A percentile compares a stretch with the other conserved stretches of the same genome.
Conservation (phyloP, 139 green algal genomes). For the Tetraselmis striata region DNA sequence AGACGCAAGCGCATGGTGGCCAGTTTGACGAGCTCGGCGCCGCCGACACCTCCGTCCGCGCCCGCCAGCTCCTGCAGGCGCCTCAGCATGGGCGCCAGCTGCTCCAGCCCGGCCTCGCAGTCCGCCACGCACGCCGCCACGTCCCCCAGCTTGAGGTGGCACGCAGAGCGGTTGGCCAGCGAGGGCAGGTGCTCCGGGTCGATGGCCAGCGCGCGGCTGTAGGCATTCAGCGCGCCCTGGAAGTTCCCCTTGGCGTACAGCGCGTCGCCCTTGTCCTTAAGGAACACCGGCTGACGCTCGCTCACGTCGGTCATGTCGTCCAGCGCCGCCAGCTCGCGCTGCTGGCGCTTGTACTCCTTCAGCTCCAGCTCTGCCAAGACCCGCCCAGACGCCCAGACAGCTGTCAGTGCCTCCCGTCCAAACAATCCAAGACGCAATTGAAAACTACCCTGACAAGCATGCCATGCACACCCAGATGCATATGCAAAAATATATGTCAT, state of each 20-base stretch:
- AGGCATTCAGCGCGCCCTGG: constrained; percentile 53
- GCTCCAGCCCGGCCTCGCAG: constrained; percentile 34
- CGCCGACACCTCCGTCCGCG: too few species aligned
- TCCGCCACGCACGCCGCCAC: constrained; percentile 27
- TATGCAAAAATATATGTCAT: too few species aligned
- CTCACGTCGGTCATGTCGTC: constrained; percentile 26
- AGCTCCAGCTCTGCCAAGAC: constrained; percentile 54
- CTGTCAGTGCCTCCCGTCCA: too few species aligned
- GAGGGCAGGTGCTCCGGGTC: constrained; percentile 21
- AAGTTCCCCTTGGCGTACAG: constrained; percentile 51
- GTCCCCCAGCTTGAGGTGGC: constrained; percentile 35
- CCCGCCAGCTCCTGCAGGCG: constrained; percentile 5
- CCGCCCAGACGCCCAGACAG: too few species aligned
- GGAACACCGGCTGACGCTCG: constrained; percentile 62
- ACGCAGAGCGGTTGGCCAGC: constrained; percentile 45
- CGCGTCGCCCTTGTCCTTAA: constrained; percentile 71
- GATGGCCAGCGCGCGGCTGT: constrained; percentile 46
- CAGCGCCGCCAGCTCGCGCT: neutral
- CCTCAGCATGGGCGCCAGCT: neutral
- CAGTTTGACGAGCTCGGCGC: neutral
- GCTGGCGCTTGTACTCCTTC: constrained; percentile 24
- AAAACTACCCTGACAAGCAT: neutral
- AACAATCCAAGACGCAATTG: constrained; percentile 7
- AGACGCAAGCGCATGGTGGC: neutral
- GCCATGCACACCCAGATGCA: neutral